Evolutionary conservation across 140 eudicot species (phyloP), one percentile per base, ranked within the genome.

Genomic region (Ambrosia hybrid): DNA sequence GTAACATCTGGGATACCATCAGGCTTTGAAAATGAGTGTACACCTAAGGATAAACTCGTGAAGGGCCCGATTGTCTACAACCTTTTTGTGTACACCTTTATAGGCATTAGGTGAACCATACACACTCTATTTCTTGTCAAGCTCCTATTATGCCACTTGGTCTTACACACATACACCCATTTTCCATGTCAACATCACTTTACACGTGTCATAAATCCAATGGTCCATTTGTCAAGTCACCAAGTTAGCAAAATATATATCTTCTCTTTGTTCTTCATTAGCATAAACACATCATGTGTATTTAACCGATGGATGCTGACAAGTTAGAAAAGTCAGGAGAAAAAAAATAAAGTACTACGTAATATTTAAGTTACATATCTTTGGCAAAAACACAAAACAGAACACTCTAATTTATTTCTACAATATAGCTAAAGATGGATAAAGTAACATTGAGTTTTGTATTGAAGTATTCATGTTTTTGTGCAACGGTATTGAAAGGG

Each of bases 141-240:
- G 39, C 62, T 73, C 43, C 60, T 73, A 68, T n/a, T 67, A 17
- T 37, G 79, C 72, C 83, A 79, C 76, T 30, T 74, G 79, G 76
- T 59, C 70, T 43, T 53, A 56, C 57, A 49, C 59, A 45, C 33
- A 14, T 64, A 41, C 52, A 72, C 48, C 53, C 34, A 39, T 63
- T 60, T 3, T 49, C 71, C 57, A 72, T 72, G 78, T 78, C 73
- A 78, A 71, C 64, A 65, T 78, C 82, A 9, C 21, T 13, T 66
- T 71, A 53, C 34, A 56, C 21, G 73, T 78, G 70, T 57, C 62
- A 16, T 38, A 60, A 65, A 72, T 38, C 4, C 9, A 62, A 12
- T 72, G 83, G 78, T 65, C 78, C 74, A 72, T 51, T 65, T 72
- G 78, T 78, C 57, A 65, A 72, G 49, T 74, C 58, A 53, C 63